phyloP scores from a whole-genome alignment of 805 yeast genomes.

The Kluyveromyces nonfermentans region DNA sequence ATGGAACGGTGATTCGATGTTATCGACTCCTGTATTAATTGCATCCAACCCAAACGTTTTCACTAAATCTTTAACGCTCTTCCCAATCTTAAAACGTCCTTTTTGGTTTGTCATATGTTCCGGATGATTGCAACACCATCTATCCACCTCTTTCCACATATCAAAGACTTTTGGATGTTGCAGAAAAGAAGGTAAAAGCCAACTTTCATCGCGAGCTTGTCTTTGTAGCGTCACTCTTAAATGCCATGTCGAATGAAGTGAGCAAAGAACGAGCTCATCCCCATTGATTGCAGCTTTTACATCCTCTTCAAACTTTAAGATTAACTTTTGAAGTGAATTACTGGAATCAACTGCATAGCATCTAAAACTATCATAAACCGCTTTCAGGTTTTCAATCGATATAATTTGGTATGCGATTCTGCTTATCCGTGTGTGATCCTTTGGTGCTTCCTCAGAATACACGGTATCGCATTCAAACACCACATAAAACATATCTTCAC shows the following conservation, averaged over 20 bases:
- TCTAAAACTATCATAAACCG: constrained; percentile 38
- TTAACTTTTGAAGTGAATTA: constrained; percentile 50
- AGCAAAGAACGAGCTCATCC: constrained; percentile 53
- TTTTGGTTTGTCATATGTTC: constrained; percentile 12
- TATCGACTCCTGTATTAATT: neutral
- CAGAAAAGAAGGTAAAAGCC: constrained; percentile 62
- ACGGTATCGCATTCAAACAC: constrained; percentile 18
- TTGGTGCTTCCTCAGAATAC: constrained; percentile 25
- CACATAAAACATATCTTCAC: constrained; percentile 17
- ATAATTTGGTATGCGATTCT: constrained; percentile 61
- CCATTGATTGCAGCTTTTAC: constrained; percentile 35
- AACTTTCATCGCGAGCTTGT: constrained; percentile 70
- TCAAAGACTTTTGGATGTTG: constrained; percentile 74
- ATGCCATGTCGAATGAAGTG: constrained; percentile 56
- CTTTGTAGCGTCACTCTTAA: constrained; percentile 69
- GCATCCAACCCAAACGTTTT: constrained; percentile 35
- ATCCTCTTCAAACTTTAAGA: constrained; percentile 42
- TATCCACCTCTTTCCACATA: constrained; percentile 59
- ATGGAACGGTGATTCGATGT: neutral
- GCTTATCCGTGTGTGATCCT: constrained; percentile 59
- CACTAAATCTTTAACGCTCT: constrained; percentile 10
- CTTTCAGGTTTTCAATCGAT: constrained; percentile 42
- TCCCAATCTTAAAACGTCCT: constrained; percentile 6
- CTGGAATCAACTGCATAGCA: constrained; percentile 37
- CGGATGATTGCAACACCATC: constrained; percentile 61